phyloP scores from a whole-genome alignment of 306 rosid species.

The Elaeagnus macrophylla region DNA sequence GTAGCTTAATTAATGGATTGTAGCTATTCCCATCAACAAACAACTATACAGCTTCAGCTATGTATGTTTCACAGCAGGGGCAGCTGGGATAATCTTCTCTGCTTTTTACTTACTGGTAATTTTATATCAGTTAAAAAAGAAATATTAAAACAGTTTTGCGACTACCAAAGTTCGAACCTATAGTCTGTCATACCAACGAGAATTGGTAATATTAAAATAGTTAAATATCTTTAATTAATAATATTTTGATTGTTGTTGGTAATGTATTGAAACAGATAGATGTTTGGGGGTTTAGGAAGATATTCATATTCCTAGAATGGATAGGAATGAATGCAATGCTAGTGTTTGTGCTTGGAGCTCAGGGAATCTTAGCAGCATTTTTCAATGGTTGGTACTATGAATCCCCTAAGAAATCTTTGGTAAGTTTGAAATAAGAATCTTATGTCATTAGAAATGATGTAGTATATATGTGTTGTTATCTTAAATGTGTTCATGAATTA shows the following conservation, averaged over 20 bases:
- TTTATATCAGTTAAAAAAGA: not conserved
- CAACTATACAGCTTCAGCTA: conserved; percentile 87
- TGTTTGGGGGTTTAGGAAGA: conserved; percentile 65
- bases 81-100: conserved; percentile 78
- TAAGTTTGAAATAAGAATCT: conserved; percentile 18
- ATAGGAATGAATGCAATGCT: conserved; percentile 95
- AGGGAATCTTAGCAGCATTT: conserved; percentile 82
- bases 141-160: no score
- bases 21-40: conserved; percentile 85
- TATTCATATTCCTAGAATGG: conserved; percentile 79
- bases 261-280: conserved; percentile 45
- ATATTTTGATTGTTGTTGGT: not conserved
- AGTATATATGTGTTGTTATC: no score
- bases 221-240: not conserved
- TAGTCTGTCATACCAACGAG: no score
- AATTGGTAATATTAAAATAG: no score
- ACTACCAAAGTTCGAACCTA: no score
- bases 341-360: conserved; percentile 84
- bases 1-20: not conserved
- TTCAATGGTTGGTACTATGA: conserved; percentile 78
- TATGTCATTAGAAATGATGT: no score
- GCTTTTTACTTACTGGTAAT: conserved; percentile 59
- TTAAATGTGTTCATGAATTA: not conserved
- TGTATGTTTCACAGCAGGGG: conserved; percentile 82
- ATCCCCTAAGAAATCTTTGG: conserved; percentile 35